Evolutionary conservation across 345 rosid species (phyloP).

Genomic region (Punica granatum): DNA sequence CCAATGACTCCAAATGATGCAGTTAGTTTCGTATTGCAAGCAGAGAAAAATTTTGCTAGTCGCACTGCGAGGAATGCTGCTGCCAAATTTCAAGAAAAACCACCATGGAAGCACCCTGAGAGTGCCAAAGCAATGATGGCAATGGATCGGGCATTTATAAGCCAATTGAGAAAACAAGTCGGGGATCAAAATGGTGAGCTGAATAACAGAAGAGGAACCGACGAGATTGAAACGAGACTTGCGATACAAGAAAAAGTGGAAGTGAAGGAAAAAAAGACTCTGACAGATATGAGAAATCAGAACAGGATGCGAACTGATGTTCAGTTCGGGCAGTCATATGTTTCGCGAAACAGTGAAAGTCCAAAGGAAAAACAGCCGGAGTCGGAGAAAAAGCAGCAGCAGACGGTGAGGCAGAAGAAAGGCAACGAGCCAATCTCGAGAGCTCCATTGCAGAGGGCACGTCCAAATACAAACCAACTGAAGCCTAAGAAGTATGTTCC

Average conservation of each 20-base stretch:
- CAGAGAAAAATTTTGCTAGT: neutral
- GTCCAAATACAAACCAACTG: constrained; percentile 21
- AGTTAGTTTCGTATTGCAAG: constrained; percentile 2
- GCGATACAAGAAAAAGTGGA: constrained; percentile 21
- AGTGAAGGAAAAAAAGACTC: constrained; percentile 10
- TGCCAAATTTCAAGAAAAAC: constrained; percentile 21
- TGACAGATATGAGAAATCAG: constrained; percentile 22
- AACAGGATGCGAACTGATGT: constrained; percentile 16
- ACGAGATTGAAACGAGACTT: constrained; percentile 12
- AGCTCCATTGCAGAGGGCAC: constrained; percentile 27
- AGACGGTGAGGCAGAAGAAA: constrained; percentile 24
- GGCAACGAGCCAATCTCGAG: constrained; percentile 17
- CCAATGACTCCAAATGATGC: constrained; percentile 18
- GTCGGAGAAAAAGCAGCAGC: constrained; percentile 25
- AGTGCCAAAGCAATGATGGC: constrained; percentile 30
- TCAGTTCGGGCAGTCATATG: constrained; percentile 19
- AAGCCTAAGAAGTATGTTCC: constrained; percentile 26
- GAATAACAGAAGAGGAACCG: constrained; percentile 6
- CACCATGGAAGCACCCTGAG: constrained; percentile 24
- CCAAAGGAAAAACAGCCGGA: constrained; percentile 19
- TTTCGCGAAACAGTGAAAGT: constrained; percentile 18
- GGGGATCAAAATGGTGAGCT: constrained; percentile 22
- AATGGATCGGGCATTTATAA: constrained; percentile 22
- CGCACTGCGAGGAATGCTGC: constrained; percentile 17
- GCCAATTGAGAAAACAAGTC: constrained; percentile 13